Base-by-base conservation (phyloP, 768 basidiomycete genomes). In the Calvatia gigantea region DNA sequence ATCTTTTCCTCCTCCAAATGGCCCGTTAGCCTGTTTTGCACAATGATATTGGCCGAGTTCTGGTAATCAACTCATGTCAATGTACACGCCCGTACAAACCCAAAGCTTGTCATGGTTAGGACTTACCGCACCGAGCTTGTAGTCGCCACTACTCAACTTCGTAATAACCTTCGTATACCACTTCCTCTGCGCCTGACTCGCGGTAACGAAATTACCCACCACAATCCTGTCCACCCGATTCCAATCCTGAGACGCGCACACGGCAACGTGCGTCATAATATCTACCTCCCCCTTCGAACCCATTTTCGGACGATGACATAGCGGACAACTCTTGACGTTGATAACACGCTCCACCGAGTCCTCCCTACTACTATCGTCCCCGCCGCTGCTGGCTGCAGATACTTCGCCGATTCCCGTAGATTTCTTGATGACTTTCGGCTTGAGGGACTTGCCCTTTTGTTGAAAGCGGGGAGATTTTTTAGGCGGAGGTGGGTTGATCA, bases 41-140 rank as follows among this genome's bases (percentile, higher is more conserved):
- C 95, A 56, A 98, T 93, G 61, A 99, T 97, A 66, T 99, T 99
- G 23, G 94, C 96, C 50, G 93, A 95, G 65, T 99, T 97, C 89
- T 92, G n/a, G n/a, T n/a, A 64, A 9, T 15, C 6, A 51, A 1
- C 11, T 7, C 19, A 32, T 23, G 29, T 50, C 23, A 44, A 21
- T 38, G 15, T n/a, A n/a, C 5, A 11, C n/a, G n/a, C n/a, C 12
- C 39, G 21, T 25, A 1, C 7, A 41, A 25, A 23, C 14, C 6
- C 11, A 39, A 25, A 54, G 6, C 51, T 27, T 1, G 37, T 50
- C 54, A 51, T 55, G 41, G 49, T 51, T 51, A 51, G 23, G 23
- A 64, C 59, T 27, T 12, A 83, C 91, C 62, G 95, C 95, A 0
- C 96, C 96, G 23, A 98, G 80, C 62, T 80, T 81, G 72, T 98